These are phyloP conservation scores for Amphibolis antarctica DNA, from an alignment of 106 monocot genomes.

Conservation along the genomic window DNA sequence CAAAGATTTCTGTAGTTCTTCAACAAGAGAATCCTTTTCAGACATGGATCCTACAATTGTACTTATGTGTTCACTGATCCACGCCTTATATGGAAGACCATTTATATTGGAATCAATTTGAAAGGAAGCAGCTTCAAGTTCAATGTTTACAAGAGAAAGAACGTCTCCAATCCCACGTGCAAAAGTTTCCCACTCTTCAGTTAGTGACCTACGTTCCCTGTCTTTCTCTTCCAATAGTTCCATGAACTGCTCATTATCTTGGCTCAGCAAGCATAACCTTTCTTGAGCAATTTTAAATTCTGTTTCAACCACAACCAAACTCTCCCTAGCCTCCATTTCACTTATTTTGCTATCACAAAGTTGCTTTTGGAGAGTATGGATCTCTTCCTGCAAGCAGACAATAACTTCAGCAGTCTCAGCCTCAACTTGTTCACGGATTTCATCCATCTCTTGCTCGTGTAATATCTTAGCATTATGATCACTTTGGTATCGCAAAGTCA, in stretches of 20 bases:
- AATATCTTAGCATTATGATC: conserved; percentile 34
- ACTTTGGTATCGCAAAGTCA: conserved; percentile 37
- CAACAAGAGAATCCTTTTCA: conserved; percentile 61
- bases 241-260: conserved; percentile 42
- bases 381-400: conserved; percentile 80
- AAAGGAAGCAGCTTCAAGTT: conserved; percentile 53
- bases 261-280: conserved; percentile 22
- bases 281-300: conserved; percentile 32
- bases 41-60: conserved; percentile 42
- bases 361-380: conserved; percentile 34
- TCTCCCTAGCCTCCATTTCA: conserved; percentile 28
- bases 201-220: conserved; percentile 14
- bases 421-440: conserved; percentile 70
- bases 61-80: conserved; percentile 43
- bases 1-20: conserved; percentile 66
- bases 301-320: conserved; percentile 27
- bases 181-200: conserved; percentile 46
- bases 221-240: conserved; percentile 47
- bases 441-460: conserved; percentile 67
- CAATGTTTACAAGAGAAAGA: conserved; percentile 48
- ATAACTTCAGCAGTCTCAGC: conserved; percentile 84
- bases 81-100: conserved; percentile 28
- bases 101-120: conserved; percentile 35
- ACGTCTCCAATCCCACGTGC: conserved; percentile 49
- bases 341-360: conserved; percentile 38